phyloP scores from a whole-genome alignment of 2,329 filamentous ascomycete species.

The Aspergillus arachidicola region DNA sequence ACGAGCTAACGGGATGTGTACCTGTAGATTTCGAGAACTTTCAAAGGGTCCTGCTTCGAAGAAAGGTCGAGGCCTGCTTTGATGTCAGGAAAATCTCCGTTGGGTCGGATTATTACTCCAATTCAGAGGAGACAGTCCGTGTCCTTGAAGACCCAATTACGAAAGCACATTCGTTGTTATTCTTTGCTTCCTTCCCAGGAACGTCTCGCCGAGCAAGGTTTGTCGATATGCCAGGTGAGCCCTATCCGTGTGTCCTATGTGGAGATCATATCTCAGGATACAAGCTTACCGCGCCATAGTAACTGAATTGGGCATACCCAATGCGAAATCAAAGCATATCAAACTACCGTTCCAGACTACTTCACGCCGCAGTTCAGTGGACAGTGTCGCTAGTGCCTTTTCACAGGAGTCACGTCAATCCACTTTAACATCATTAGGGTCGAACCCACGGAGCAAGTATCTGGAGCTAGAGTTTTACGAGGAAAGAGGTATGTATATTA shows the following conservation, averaged over 20 bases:
- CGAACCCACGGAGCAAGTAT: not conserved
- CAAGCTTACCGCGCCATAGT: not conserved
- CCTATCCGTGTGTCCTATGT: fast-evolving
- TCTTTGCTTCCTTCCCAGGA: not conserved
- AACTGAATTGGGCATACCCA: not conserved
- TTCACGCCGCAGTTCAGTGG: not conserved
- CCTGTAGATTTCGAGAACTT: not conserved
- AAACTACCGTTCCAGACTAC: not conserved
- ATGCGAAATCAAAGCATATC: not conserved
- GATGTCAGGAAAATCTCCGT: not conserved
- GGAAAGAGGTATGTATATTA: not conserved
- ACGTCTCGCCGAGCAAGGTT: not conserved
- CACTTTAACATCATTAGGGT: not conserved
- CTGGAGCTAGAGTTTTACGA: not conserved
- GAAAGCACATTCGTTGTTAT: not conserved
- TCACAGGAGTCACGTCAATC: not conserved
- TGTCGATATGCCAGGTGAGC: not conserved
- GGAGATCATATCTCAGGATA: fast-evolving
- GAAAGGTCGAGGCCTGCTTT: not conserved
- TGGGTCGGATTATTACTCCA: not conserved
- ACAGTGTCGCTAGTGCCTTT: not conserved
- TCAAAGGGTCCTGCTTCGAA: not conserved
- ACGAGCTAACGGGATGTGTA: fast-evolving
- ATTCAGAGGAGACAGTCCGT: not conserved
- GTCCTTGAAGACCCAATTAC: not conserved